A percentile compares a stretch with the other conserved stretches of the same genome.
phyloP scores from a whole-genome alignment of 805 yeast species.

The Clavispora phyllophila region DNA sequence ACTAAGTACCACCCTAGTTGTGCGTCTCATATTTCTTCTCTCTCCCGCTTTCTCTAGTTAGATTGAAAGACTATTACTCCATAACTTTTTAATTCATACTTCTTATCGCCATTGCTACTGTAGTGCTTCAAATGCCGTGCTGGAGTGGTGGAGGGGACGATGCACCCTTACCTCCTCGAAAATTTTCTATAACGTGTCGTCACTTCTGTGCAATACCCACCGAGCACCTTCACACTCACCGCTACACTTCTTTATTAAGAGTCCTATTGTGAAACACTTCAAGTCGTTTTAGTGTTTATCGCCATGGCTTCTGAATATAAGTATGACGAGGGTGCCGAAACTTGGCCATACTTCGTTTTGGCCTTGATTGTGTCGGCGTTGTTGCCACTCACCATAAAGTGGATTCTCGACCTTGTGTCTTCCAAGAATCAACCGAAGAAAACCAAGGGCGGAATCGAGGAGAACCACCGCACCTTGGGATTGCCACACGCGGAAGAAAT shows the following conservation, averaged over 20 bases:
- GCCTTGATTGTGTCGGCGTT: constrained; percentile 66
- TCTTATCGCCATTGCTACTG: background rate
- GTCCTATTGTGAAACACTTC: background rate
- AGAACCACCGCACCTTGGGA: constrained; percentile 27
- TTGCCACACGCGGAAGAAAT: constrained; percentile 22
- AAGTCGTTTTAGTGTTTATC: background rate
- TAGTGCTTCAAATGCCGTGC: background rate
- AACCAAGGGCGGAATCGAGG: constrained; percentile 27
- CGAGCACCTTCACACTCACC: background rate
- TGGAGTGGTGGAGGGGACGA: too few species aligned
- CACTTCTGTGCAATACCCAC: background rate
- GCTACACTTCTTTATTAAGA: background rate
- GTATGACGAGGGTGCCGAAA: constrained; percentile 84
- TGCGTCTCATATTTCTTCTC: background rate
- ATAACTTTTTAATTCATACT: background rate
- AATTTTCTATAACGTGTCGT: constrained; percentile 4
- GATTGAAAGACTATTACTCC: background rate
- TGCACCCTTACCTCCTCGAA: constrained; percentile 3
- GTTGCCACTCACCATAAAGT: constrained; percentile 54
- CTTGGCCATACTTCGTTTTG: constrained; percentile 87
- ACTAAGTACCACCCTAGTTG: constrained; percentile 35
- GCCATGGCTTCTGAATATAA: constrained; percentile 51
- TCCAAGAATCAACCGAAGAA: constrained; percentile 16
- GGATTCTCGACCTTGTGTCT: constrained; percentile 18
- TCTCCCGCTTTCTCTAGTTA: background rate